Evolutionary conservation across 345 rosid species (phyloP).

Genomic region (Citrus inodora): DNA sequence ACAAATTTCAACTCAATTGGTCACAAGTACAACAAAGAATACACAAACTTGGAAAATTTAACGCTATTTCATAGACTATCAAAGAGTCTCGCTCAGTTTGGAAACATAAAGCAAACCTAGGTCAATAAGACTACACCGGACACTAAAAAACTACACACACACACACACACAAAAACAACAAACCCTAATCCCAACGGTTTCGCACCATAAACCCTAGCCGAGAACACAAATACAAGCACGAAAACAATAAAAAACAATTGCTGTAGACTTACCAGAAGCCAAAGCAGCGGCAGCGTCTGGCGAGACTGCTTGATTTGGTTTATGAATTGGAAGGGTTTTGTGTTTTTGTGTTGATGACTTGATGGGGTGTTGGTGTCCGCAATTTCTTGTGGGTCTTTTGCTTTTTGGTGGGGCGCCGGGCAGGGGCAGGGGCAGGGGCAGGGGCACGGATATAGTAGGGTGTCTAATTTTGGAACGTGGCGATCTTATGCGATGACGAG

Average conservation of each 20-base stretch:
- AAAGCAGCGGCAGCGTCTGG: neutral
- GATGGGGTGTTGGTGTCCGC: too few relatives aligned
- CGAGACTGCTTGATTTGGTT: neutral
- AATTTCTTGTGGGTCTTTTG: neutral
- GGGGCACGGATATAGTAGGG: neutral
- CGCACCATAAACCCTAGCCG: neutral
- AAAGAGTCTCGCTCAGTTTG: neutral
- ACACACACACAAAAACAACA: neutral
- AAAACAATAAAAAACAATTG: neutral
- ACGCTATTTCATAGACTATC: neutral
- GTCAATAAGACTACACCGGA: neutral
- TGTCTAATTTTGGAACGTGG: neutral
- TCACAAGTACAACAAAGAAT: neutral
- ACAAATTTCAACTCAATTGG: neutral
- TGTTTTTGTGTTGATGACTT: neutral
- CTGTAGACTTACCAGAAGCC: neutral
- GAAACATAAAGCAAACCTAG: neutral
- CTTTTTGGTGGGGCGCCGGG: neutral
- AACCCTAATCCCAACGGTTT: constrained; percentile 8
- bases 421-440: neutral
- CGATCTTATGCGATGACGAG: neutral
- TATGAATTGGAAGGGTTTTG: neutral
- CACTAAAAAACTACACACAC: neutral
- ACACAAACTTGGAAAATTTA: neutral
- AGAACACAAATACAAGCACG: neutral